Conservation (phyloP, 2,329 filamentous ascomycete genomes). For the Colletotrichum limetticola region DNA sequence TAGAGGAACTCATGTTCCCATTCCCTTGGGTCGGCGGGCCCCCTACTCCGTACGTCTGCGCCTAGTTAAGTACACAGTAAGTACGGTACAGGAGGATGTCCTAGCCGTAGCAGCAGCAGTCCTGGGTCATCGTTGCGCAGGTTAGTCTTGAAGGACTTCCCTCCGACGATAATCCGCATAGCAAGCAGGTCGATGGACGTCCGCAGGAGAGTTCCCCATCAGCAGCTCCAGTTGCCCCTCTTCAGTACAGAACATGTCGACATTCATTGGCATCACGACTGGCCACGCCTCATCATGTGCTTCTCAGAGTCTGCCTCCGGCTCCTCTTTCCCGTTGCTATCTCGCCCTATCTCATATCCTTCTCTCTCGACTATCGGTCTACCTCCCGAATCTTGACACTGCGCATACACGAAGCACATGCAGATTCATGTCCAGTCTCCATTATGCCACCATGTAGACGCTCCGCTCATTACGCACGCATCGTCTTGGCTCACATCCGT, state of each 20-base stretch:
- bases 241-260: not conserved
- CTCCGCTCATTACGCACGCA: conserved; percentile 18
- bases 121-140: not conserved
- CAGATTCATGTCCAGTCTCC: not conserved
- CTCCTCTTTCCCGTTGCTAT: not conserved
- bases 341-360: not conserved
- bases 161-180: not conserved
- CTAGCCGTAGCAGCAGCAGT: not conserved
- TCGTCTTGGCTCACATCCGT: conserved; percentile 1
- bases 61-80: not conserved
- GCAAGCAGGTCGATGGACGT: not conserved
- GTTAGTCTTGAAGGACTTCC: not conserved
- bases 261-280: not conserved
- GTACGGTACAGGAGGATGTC: not conserved
- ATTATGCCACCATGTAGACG: not conserved
- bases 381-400: too few relatives aligned
- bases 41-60: not conserved
- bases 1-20: conserved; percentile 15
- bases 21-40: conserved; percentile 3
- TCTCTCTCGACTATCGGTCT: too few relatives aligned
- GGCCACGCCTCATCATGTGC: not conserved
- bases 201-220: not conserved
- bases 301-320: not conserved
- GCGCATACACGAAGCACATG: not conserved
- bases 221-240: not conserved